Evolutionary conservation across 768 basidiomycete genomes (phyloP).

Genomic region (Leccinellum albellum): DNA sequence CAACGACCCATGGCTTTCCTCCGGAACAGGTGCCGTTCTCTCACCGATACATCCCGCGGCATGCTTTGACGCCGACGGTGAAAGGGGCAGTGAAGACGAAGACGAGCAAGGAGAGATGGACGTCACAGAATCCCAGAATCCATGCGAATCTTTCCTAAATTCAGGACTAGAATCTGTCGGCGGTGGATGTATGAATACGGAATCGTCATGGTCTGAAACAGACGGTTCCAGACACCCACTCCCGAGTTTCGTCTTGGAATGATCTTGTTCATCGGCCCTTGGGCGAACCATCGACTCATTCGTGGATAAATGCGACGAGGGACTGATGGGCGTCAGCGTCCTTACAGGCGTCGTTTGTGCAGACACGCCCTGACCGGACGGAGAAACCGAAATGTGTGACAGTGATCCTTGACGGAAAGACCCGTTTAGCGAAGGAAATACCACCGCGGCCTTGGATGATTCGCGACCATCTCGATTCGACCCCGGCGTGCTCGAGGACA

Average conservation of each 20-base stretch:
- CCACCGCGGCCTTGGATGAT: slow-evolving; percentile 13
- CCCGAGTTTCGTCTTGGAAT: neutral
- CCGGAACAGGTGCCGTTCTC: neutral
- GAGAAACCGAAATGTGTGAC: neutral
- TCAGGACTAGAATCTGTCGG: slow-evolving; percentile 6
- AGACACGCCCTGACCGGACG: slow-evolving; percentile 1
- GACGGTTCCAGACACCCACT: neutral
- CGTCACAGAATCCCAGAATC: slow-evolving; percentile 25
- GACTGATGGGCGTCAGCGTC: slow-evolving; percentile 4
- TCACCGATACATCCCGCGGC: slow-evolving; percentile 7
- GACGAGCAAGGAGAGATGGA: slow-evolving; percentile 18
- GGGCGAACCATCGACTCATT: neutral
- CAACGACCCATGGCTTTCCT: neutral
- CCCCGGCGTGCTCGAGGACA: neutral
- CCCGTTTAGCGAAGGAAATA: slow-evolving; percentile 25
- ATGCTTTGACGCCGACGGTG: slow-evolving; percentile 10
- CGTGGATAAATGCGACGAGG: neutral
- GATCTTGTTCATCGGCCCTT: neutral
- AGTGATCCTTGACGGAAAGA: slow-evolving; percentile 16
- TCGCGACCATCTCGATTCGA: slow-evolving; percentile 1
- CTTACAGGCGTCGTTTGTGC: slow-evolving; percentile 11
- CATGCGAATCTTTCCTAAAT: slow-evolving; percentile 24
- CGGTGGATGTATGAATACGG: too few relatives aligned
- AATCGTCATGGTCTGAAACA: neutral
- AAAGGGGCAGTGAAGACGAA: slow-evolving; percentile 14